Base-by-base conservation (phyloP, 345 rosid species). In the Populus simonii region DNA sequence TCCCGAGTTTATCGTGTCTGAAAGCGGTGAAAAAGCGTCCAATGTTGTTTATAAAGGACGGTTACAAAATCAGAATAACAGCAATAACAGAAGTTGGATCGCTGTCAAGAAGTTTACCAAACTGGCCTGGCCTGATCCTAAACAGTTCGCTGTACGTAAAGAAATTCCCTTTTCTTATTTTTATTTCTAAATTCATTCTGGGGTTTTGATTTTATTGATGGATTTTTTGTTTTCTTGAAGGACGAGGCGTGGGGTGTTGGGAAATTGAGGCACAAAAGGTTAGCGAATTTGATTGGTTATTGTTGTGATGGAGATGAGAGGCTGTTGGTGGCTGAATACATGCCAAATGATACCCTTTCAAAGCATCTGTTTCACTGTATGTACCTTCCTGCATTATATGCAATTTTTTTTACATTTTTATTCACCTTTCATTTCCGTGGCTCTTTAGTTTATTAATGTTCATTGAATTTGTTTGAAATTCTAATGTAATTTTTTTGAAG, bases 261-360 rank as follows among this genome's bases (percentile, higher is more conserved):
- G 51, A 92, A 83, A 83, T 74, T 94, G 86, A 89, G 95, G 84
- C 92, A 92, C 75, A 84, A 76, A 68, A 88, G 91, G 78, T 65
- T 94, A 67, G 97, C 92, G 51, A 93, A 94, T 87, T 87, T 94
- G 91, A 89, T 94, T 75, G 98, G 98, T 31, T 94, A 92, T 74
- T 94, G 98, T 80, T 94, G 98, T 79, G 94, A 93, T 62, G 98
- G 98, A 16, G 98, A 94, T 77, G 98, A 94, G 85, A 92, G 98
- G 82, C 71, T 94, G 85, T 91, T 94, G 70, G 97, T 93, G 68
- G 91, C 98, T 0, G 98, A 94, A 79, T 92, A 86, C 81, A 89
- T 94, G 97, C 91, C 97, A 17, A 92, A 93, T 77, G 94, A 93
- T 71, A 93, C 92, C 27, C 96, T 94, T 49, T 85, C 90, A 7